phyloP scores from a whole-genome alignment of 2,329 filamentous ascomycete species.

The Allantophomopsis lycopodina region DNA sequence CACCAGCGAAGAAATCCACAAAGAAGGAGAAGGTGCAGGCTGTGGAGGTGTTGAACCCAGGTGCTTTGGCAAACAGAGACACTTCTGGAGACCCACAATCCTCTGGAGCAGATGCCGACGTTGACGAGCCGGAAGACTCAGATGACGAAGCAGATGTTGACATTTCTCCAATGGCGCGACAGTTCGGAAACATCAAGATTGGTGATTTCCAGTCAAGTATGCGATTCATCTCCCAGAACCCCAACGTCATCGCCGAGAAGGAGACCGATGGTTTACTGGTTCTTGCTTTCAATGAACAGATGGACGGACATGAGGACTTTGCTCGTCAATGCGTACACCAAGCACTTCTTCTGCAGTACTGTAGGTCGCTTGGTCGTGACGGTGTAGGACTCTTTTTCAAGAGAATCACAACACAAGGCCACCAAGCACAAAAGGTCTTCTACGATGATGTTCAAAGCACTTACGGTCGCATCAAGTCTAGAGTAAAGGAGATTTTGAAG shows the following conservation, averaged over 20 bases:
- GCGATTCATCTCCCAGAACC: conserved; percentile 67
- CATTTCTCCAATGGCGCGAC: conserved; percentile 62
- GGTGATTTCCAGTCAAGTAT: conserved; percentile 62
- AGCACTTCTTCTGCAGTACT: conserved; percentile 86
- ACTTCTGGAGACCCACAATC: conserved; percentile 28
- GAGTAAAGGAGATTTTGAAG: conserved; percentile 35
- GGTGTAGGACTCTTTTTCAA: conserved; percentile 93
- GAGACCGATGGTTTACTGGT: conserved; percentile 87
- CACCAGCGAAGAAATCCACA: conserved; percentile 14
- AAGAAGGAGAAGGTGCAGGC: conserved; percentile 32
- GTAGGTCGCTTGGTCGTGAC: conserved; percentile 69
- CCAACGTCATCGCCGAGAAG: conserved; percentile 64
- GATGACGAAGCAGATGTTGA: conserved; percentile 63
- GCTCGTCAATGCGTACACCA: conserved; percentile 86
- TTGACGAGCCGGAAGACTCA: conserved; percentile 41
- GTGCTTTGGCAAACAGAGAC: conserved; percentile 25
- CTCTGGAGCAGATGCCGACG: conserved; percentile 46
- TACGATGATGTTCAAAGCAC: conserved; percentile 85
- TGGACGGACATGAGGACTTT: conserved; percentile 63
- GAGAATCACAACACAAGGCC: conserved; percentile 76
- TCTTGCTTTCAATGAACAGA: conserved; percentile 79
- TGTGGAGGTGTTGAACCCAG: conserved; percentile 68
- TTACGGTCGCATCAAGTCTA: conserved; percentile 66
- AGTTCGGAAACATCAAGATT: conserved; percentile 67
- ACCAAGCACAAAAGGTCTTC: conserved; percentile 86